A percentile compares a stretch with the other conserved stretches of the same genome.
Evolutionary conservation across 192 early-diverging fungal genomes (phyloP).

Genomic region (Entomortierella chlamydospora): DNA sequence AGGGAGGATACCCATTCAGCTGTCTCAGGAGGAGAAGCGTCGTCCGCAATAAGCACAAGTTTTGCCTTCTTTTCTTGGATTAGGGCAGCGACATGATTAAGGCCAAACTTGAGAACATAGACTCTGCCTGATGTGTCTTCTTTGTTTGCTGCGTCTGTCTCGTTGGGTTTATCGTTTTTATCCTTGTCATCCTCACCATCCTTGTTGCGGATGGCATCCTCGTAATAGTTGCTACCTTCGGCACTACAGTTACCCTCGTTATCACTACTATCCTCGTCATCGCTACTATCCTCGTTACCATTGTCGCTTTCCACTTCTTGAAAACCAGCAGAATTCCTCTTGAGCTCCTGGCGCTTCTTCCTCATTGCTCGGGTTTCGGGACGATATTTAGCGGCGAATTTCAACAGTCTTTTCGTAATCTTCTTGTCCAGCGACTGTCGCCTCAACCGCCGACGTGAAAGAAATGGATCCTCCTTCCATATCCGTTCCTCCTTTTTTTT

Average conservation of each 20-base stretch:
- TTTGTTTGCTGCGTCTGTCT: background rate
- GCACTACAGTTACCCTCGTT: background rate
- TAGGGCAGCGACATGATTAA: conserved; percentile 96
- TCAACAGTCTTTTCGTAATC: conserved; percentile 93
- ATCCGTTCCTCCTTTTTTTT: no score
- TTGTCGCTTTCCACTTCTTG: conserved; percentile 85
- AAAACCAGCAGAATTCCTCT: conserved; percentile 71
- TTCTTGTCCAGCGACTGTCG: conserved; percentile 89
- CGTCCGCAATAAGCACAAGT: conserved; percentile 95
- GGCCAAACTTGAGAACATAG: conserved; percentile 94
- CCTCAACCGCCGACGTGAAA: no score
- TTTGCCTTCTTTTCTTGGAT: conserved; percentile 95
- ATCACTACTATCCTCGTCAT: background rate
- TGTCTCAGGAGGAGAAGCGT: conserved; percentile 95
- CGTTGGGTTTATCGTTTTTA: background rate
- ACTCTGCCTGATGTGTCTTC: conserved; percentile 63
- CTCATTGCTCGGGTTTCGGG: conserved; percentile 95
- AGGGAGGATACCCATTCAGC: conserved; percentile 96
- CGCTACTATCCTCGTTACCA: conserved; percentile 55
- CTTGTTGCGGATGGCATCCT: no score
- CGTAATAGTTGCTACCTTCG: background rate
- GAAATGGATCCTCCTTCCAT: no score
- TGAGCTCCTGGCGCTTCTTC: conserved; percentile 80
- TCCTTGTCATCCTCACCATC: no score
- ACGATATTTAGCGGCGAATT: conserved; percentile 96